Evolutionary conservation across 2,329 filamentous ascomycete species (phyloP).

Genomic region (Lasiodiplodia gonubiensis): DNA sequence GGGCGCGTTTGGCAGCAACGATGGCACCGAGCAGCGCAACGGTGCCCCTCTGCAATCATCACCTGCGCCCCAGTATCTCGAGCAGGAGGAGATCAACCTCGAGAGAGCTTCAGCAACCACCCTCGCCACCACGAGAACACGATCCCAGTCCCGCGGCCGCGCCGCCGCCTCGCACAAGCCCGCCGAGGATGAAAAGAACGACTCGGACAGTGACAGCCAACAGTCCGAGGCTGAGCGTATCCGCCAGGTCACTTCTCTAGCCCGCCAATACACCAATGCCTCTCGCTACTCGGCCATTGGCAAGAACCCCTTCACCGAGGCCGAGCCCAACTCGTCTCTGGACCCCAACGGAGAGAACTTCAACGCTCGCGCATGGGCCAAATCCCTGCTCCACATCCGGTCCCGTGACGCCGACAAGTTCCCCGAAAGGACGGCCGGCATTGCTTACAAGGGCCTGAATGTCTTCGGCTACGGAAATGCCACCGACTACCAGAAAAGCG

Average conservation of each 20-base stretch:
- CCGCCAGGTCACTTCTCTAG: slow-evolving; percentile 48
- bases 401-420: slow-evolving; percentile 49
- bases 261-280: slow-evolving; percentile 48
- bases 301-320: slow-evolving; percentile 45
- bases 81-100: neutral
- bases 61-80: neutral
- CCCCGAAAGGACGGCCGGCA: slow-evolving; percentile 52
- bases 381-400: slow-evolving; percentile 56
- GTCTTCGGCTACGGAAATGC: slow-evolving; percentile 57
- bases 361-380: slow-evolving; percentile 56
- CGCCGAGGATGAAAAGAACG: slow-evolving; percentile 35
- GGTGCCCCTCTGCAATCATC: slow-evolving; percentile 8
- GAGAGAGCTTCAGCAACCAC: slow-evolving; percentile 30
- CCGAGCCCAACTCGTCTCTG: slow-evolving; percentile 50
- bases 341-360: slow-evolving; percentile 56
- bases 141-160: slow-evolving; percentile 35
- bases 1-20: slow-evolving; percentile 23
- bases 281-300: slow-evolving; percentile 47
- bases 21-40: slow-evolving; percentile 8
- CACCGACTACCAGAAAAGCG: slow-evolving; percentile 59
- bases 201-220: slow-evolving; percentile 34
- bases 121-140: slow-evolving; percentile 27
- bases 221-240: slow-evolving; percentile 39
- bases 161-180: slow-evolving; percentile 33
- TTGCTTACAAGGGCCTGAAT: slow-evolving; percentile 54